Evolutionary conservation across 179 eudicot genomes (phyloP).

Genomic region (Beta corolliflora): DNA sequence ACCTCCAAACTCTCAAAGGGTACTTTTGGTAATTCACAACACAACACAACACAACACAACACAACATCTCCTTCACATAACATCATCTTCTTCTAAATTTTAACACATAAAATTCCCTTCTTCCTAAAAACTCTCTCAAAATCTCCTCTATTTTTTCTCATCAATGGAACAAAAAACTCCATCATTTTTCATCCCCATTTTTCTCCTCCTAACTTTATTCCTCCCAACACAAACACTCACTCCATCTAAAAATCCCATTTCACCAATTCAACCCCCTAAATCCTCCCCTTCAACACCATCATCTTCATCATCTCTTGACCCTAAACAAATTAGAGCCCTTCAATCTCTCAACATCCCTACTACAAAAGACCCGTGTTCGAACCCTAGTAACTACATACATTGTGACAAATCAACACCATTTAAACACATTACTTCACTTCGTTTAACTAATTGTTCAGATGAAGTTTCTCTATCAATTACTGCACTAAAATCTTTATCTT

Average conservation of each 20-base stretch:
- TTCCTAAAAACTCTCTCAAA: not conserved
- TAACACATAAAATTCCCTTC: too few species aligned
- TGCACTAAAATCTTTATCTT: conserved; percentile 66
- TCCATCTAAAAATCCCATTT: conserved; percentile 8
- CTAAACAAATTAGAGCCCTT: conserved; percentile 73
- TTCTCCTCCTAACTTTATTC: conserved; percentile 20
- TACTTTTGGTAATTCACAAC: conserved; percentile 11
- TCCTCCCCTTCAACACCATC: conserved; percentile 21
- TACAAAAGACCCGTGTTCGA: conserved; percentile 64
- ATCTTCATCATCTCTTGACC: conserved; percentile 63
- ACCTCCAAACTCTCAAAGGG: conserved; percentile 12
- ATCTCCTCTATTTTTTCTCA: not conserved
- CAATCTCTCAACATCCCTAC: conserved; percentile 71
- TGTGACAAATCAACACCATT: conserved; percentile 66
- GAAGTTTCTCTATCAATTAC: conserved; percentile 55
- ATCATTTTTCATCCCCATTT: not conserved
- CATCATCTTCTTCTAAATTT: too few species aligned
- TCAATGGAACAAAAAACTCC: conserved; percentile 17
- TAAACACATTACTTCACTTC: conserved; percentile 66
- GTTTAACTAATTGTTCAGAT: conserved; percentile 60
- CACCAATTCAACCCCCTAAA: conserved; percentile 24
- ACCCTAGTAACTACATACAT: conserved; percentile 41
- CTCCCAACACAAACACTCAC: conserved; percentile 26
- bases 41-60: not conserved
- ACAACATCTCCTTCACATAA: too few species aligned